Evolutionary conservation across 768 basidiomycete species (phyloP).

Genomic region (Inosperma sp.): DNA sequence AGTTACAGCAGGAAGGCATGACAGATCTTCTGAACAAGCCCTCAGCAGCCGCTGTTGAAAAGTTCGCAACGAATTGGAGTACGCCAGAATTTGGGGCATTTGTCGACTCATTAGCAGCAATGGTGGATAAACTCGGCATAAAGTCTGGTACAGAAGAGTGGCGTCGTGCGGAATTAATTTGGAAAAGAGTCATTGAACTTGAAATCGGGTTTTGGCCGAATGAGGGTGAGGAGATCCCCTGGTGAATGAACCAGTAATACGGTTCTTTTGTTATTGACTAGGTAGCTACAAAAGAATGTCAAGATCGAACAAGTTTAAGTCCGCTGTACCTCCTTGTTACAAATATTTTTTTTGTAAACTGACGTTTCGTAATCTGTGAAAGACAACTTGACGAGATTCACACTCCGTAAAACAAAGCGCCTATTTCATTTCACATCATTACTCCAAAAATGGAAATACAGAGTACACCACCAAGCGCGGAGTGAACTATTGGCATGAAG

Average conservation of each 20-base stretch:
- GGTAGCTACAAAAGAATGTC: too few species aligned
- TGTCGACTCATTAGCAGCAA: slow-evolving; percentile 43
- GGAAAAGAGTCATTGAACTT: slow-evolving; percentile 55
- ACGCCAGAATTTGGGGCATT: slow-evolving; percentile 48
- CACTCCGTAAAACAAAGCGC: too few species aligned
- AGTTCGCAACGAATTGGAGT: slow-evolving; percentile 65
- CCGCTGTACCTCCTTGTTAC: too few species aligned
- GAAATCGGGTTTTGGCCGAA: slow-evolving; percentile 60
- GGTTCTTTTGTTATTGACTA: too few species aligned
- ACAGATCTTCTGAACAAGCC: slow-evolving; percentile 8
- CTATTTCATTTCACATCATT: too few species aligned
- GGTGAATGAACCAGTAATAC: slow-evolving; percentile 6
- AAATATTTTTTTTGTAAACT: too few species aligned
- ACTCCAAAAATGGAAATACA: too few species aligned
- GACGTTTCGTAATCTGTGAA: too few species aligned
- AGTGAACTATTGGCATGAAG: too few species aligned
- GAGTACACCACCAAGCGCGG: too few species aligned
- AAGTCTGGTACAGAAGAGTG: slow-evolving; percentile 32
- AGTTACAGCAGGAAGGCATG: slow-evolving; percentile 11
- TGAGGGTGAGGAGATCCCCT: slow-evolving; percentile 31
- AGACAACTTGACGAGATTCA: too few species aligned
- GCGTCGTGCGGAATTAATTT: slow-evolving; percentile 45
- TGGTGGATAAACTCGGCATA: slow-evolving; percentile 45
- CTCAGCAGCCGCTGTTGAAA: slow-evolving; percentile 31
- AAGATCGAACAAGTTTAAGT: too few species aligned